phyloP scores from a whole-genome alignment of 1,284 basidiomycete species.

The Ustanciosporium gigantosporum region DNA sequence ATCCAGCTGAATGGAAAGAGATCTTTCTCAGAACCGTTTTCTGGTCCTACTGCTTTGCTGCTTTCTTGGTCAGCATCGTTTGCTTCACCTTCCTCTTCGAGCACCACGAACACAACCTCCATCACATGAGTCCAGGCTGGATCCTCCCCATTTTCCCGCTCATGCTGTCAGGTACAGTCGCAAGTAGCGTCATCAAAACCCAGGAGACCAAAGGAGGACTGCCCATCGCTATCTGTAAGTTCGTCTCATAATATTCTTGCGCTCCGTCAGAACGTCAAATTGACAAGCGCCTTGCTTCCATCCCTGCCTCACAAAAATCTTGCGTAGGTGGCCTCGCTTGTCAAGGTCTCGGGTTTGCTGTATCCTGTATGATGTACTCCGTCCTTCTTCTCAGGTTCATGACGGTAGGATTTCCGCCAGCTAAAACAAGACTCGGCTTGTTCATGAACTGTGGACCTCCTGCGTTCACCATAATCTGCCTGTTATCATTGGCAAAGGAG shows the following conservation, averaged over 20 bases:
- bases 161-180: constrained; percentile 37
- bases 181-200: constrained; percentile 1
- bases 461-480: constrained; percentile 26
- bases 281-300: not conserved
- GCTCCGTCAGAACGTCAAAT: not conserved
- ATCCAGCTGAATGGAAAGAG: not conserved
- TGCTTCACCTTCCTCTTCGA: constrained; percentile 11
- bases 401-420: constrained; percentile 13
- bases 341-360: constrained; percentile 27
- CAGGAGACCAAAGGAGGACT: constrained; percentile 2
- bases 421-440: constrained; percentile 12
- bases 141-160: constrained; percentile 37
- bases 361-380: constrained; percentile 27
- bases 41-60: constrained; percentile 15
- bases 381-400: constrained; percentile 25
- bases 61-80: not conserved
- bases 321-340: constrained; percentile 17
- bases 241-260: no score
- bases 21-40: constrained; percentile 1
- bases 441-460: constrained; percentile 39
- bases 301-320: no score
- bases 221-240: constrained; percentile 13
- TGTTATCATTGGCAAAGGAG: constrained; percentile 11
- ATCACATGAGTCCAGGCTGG: constrained; percentile 30
- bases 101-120: constrained; percentile 8